These are phyloP conservation scores for Leptographium procerum DNA, from an alignment of 2,329 filamentous ascomycete species.

Conservation along the genomic window DNA sequence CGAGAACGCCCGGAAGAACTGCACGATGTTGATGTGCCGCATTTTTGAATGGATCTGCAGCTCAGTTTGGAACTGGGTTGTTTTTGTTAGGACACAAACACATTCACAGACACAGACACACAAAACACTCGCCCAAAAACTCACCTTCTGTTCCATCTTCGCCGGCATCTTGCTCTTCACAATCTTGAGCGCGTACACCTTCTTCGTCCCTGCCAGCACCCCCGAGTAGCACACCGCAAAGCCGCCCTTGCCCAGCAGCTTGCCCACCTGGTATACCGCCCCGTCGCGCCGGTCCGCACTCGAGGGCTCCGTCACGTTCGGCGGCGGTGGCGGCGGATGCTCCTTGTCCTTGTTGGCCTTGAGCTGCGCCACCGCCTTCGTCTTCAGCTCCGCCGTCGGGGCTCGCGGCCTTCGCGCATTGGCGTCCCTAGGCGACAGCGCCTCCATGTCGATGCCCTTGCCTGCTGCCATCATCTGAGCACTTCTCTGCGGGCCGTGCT, in stretches of 20 bases:
- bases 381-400: conserved; percentile 35
- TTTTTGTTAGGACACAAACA: background rate
- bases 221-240: conserved; percentile 75
- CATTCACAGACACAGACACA: background rate
- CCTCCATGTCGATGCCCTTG: conserved; percentile 47
- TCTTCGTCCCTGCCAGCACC: conserved; percentile 52
- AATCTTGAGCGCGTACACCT: conserved; percentile 67
- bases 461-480: no score
- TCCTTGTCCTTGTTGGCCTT: conserved; percentile 53
- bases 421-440: conserved; percentile 52
- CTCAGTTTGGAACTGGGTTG: conserved; percentile 57
- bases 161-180: conserved; percentile 72
- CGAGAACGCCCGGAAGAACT: conserved; percentile 88
- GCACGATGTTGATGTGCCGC: conserved; percentile 88
- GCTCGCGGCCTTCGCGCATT: conserved; percentile 45
- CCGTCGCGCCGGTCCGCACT: conserved; percentile 59
- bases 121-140: background rate
- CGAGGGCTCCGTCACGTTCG: conserved; percentile 48
- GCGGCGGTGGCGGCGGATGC: conserved; percentile 53
- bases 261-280: conserved; percentile 61
- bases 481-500: no score
- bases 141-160: conserved; percentile 76
- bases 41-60: conserved; percentile 98
- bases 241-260: conserved; percentile 66
- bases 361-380: conserved; percentile 38